These are phyloP conservation scores for Jatropha curcas DNA, from an alignment of 345 rosid species.

Conservation along the genomic window DNA sequence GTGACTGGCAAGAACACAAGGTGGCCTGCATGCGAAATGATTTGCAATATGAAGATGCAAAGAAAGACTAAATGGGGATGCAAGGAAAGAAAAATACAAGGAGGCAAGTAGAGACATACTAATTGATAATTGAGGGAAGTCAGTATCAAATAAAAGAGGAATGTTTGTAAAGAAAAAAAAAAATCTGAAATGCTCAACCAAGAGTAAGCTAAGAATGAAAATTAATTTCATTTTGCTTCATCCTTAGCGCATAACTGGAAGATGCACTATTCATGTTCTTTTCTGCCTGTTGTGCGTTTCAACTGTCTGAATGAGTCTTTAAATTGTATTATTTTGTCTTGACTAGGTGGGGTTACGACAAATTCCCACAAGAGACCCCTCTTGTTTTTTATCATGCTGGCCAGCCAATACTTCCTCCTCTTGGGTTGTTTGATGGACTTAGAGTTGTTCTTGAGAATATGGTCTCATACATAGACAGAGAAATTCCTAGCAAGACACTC, in stretches of 20 bases:
- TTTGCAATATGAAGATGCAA: background rate
- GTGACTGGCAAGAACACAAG: too few species aligned
- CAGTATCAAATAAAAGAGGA: background rate
- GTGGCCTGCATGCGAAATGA: background rate
- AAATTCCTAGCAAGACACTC: constrained; percentile 57
- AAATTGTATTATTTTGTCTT: constrained; percentile 10
- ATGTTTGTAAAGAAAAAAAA: background rate
- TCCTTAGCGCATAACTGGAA: background rate
- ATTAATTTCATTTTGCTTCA: background rate
- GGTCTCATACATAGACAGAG: constrained; percentile 60
- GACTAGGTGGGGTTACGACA: constrained; percentile 86
- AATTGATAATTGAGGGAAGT: background rate
- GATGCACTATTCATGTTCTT: background rate
- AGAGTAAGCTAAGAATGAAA: background rate
- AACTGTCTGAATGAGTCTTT: background rate
- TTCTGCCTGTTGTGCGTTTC: background rate
- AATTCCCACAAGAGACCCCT: constrained; percentile 85
- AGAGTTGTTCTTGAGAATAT: constrained; percentile 72
- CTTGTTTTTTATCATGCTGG: constrained; percentile 76
- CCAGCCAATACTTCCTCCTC: constrained; percentile 66
- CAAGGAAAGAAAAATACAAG: background rate
- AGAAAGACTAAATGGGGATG: background rate
- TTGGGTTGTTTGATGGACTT: constrained; percentile 66
- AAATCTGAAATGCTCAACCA: background rate
- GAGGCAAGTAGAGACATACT: background rate